A percentile compares a stretch with the other conserved stretches of the same genome.
phyloP scores from a whole-genome alignment of 345 rosid genomes.

The Pelargonium nanum region DNA sequence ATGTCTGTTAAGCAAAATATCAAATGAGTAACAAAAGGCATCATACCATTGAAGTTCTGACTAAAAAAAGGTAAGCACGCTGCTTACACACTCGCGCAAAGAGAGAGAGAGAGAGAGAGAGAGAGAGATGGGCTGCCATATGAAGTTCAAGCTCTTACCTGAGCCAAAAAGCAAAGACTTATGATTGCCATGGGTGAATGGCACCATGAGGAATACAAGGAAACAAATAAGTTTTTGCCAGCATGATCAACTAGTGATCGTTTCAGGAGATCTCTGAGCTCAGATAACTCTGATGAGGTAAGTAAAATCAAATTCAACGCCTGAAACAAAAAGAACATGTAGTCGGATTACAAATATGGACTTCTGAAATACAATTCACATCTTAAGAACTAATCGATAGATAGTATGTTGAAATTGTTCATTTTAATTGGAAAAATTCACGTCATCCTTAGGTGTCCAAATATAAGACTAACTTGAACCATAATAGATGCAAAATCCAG shows the following conservation, averaged over 20 bases:
- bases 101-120: no score
- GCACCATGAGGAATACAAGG: slow-evolving; percentile 94
- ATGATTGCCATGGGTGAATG: slow-evolving; percentile 98
- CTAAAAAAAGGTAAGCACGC: background rate
- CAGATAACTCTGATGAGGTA: slow-evolving; percentile 84
- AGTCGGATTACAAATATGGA: background rate
- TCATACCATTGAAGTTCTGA: background rate
- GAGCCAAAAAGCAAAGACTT: slow-evolving; percentile 94
- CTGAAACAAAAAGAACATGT: slow-evolving; percentile 32
- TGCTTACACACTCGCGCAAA: background rate
- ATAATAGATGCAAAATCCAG: slow-evolving; percentile 89
- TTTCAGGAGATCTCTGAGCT: slow-evolving; percentile 69
- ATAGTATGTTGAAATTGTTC: background rate
- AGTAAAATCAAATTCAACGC: slow-evolving; percentile 94
- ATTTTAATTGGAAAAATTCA: background rate
- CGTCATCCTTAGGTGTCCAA: background rate
- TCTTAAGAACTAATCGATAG: background rate
- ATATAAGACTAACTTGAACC: slow-evolving; percentile 72
- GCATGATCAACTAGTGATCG: slow-evolving; percentile 64
- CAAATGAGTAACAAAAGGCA: background rate
- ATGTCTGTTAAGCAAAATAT: slow-evolving; percentile 47
- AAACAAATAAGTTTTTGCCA: slow-evolving; percentile 76
- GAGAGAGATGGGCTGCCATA: no score
- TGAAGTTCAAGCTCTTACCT: slow-evolving; percentile 31
- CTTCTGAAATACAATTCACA: background rate